Base-by-base conservation (phyloP, 2,329 filamentous ascomycete species). In the Trichothecium roseum region DNA sequence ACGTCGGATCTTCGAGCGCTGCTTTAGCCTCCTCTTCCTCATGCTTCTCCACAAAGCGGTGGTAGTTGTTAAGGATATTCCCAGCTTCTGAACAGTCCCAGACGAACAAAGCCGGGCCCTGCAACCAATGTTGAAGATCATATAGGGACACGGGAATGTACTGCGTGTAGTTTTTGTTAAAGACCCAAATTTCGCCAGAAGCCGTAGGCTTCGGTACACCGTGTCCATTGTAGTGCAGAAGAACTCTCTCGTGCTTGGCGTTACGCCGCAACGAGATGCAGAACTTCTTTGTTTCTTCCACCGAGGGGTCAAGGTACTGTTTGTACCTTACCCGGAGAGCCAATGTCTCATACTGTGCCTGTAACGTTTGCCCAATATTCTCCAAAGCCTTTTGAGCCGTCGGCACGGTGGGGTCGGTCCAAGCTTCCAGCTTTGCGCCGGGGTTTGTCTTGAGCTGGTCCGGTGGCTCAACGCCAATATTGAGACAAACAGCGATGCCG, bases 201-300 rank as follows among this genome's bases (percentile, higher is more conserved):
- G 84, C 78, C 1, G 91, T 98, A 3, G 91, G 91, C 51, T 95
- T 86, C 2, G 91, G 91, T 9, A 98, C 91, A 32, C 91, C 91
- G 56, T 98, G 91, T 13, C 91, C 91, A 50, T 98, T 98, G 68
- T 98, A 98, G 55, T 98, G 91, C 49, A 98, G 85, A n/a, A 98
- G 66, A 2, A 98, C 86, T 34, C 91, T 73, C 63, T 98, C 91
- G 39, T 95, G 88, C 57, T 95, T 94, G 33, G 91, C 89, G 53
- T 94, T 95, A 42, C 87, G 74, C 22, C 91, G 77, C 20, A 96
- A 66, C 1, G 86, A 93, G 35, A 86, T 81, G 51, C 89, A 93
- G 56, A 95, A 96, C 55, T 94, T 94, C 61, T 94, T 93, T 3
- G 89, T 93, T 58, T 98, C 91, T 48, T 98, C 91, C 4, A 95